Evolutionary conservation across 2,329 filamentous ascomycete species (phyloP).

Genomic region (Cercospora sojina): DNA sequence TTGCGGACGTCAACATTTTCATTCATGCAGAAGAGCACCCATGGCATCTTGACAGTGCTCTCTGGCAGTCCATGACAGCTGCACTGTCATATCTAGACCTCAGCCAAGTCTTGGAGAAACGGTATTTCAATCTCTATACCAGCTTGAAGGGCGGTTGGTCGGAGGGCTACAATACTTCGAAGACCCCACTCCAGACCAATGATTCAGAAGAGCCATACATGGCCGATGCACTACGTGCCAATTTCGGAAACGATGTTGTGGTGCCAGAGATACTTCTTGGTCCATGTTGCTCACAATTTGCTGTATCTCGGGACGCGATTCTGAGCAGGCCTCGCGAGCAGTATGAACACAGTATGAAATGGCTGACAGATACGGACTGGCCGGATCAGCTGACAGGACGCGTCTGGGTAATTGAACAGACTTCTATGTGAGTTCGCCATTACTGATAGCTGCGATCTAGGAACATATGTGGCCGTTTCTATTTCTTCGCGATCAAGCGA

Average conservation of each 20-base stretch:
- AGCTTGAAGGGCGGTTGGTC: conserved; percentile 22
- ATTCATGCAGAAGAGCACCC: conserved; percentile 49
- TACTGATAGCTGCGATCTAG: conserved; percentile 13
- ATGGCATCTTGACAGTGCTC: conserved; percentile 22
- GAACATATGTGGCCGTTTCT: conserved; percentile 25
- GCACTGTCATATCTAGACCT: conserved; percentile 21
- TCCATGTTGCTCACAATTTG: conserved; percentile 27
- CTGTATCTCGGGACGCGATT: conserved; percentile 18
- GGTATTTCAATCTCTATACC: conserved; percentile 25
- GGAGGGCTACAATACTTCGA: conserved; percentile 20
- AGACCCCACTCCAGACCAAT: conserved; percentile 14
- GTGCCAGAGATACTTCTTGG: conserved; percentile 19
- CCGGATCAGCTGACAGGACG: conserved; percentile 18
- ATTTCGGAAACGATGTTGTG: conserved; percentile 20
- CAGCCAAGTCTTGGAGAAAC: conserved; percentile 7
- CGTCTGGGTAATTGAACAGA: conserved; percentile 13
- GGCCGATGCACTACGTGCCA: conserved; percentile 14
- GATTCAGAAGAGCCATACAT: conserved; percentile 22
- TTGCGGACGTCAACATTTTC: conserved; percentile 60
- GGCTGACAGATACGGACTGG: conserved; percentile 18
- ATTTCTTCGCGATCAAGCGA: conserved; percentile 11
- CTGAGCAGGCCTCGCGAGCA: conserved; percentile 17
- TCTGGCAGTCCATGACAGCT: conserved; percentile 16
- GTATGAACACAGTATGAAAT: conserved; percentile 18
- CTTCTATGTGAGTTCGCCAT: not conserved